Evolutionary conservation across 805 yeast genomes (phyloP), one percentile per base, ranked within the genome.

Genomic region (Teunomyces kruisii): DNA sequence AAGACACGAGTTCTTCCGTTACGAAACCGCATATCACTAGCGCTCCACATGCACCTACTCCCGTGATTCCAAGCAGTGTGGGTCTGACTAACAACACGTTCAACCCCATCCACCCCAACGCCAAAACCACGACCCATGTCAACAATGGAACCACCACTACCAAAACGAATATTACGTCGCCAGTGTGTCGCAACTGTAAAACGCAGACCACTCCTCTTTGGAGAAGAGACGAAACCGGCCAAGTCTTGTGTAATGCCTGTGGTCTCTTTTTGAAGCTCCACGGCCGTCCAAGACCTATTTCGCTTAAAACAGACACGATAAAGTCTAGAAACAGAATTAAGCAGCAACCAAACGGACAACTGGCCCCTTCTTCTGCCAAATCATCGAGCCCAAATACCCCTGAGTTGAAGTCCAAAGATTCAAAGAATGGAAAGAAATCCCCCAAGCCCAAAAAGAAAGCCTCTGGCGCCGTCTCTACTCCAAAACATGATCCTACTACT

Each of bases 141-240:
- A 68, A 72, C 19, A 81, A 80, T 54, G 86, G 86, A 24, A 72
- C 84, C 31, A 78, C 85, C 17, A 80, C 86, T n/a, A 73, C 84
- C 13, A 82, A 81, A 53, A 74, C 83, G 13, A 82, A 79, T 56
- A 78, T 81, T 49, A 64, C 83, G 10, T 71, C 80, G 28, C 88
- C 95, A 4, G 76, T 84, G 16, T 91, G 98, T 64, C 88, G 86
- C 55, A 91, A 91, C 65, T 91, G 98, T 69, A 79, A 84, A 57
- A 91, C 98, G 1, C 86, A 89, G 47, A 91, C 94, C 1, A 91
- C 98, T 2, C 97, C 98, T 1, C 71, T 91, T 24, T 91, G 97
- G 97, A 78, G 97, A 65, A 76, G 97, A 51, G 97, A 91, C 66
- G 97, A 90, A 58, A 80, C 87, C 9, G 96, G 96, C 12, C 76